Percentiles rank a stretch among this genome's conserved stretches.
Evolutionary conservation across 352 stramenopile species (phyloP).

Genomic region (Nothophytophthora sp.): DNA sequence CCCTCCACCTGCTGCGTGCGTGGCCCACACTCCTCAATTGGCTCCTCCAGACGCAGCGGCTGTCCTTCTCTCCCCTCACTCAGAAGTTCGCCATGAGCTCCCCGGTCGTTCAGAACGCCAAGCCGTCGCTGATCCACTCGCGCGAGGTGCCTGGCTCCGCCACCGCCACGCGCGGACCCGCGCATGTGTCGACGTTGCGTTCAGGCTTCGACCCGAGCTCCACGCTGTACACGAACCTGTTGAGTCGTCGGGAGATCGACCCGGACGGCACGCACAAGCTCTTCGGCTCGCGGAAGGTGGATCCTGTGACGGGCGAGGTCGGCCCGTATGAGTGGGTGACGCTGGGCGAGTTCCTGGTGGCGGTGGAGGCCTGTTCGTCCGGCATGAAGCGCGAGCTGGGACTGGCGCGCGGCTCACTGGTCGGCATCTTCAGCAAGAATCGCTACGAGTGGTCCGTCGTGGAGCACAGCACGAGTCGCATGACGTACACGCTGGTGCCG

Average conservation of each 20-base stretch:
- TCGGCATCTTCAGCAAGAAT: conserved; percentile 83
- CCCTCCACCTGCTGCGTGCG: no score
- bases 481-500: conserved; percentile 70
- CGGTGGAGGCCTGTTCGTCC: conserved; percentile 41
- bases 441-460: conserved; percentile 76
- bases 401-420: conserved; percentile 45
- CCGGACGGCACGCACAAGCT: conserved; percentile 46
- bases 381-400: conserved; percentile 43
- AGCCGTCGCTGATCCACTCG: conserved; percentile 17
- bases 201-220: conserved; percentile 39
- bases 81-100: no score
- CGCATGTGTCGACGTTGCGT: conserved; percentile 29
- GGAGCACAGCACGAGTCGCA: conserved; percentile 72
- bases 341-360: conserved; percentile 53
- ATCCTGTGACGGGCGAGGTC: conserved; percentile 31
- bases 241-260: conserved; percentile 41
- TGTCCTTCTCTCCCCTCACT: no score
- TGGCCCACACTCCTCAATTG: no score
- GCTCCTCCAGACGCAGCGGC: no score
- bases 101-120: no score
- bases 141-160: conserved; percentile 20
- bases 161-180: conserved; percentile 28
- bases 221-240: conserved; percentile 65
- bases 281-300: conserved; percentile 52
- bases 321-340: conserved; percentile 67